These are phyloP conservation scores for Penstemon newberryi DNA, from an alignment of 257 asterid genomes.

Conservation along the genomic window DNA sequence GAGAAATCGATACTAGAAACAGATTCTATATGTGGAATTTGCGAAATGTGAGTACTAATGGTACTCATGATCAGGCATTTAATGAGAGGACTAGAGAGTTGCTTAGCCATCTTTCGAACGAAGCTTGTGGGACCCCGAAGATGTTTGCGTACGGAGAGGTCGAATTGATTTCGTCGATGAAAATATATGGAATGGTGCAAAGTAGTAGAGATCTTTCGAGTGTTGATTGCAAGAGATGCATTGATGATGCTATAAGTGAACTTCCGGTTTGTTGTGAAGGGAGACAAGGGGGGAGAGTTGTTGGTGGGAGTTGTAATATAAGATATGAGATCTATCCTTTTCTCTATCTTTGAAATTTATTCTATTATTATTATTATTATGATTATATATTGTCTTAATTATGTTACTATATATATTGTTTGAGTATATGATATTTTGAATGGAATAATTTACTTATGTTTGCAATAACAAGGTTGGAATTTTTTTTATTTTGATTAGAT, in stretches of 20 bases:
- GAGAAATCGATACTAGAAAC: slow-evolving; percentile 33
- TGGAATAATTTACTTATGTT: no score
- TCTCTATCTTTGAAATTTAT: slow-evolving; percentile 19
- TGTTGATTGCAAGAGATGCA: slow-evolving; percentile 43
- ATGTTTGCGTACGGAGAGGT: slow-evolving; percentile 37
- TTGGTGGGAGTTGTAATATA: slow-evolving; percentile 48
- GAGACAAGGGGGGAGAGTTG: slow-evolving; percentile 45
- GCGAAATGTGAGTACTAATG: slow-evolving; percentile 19
- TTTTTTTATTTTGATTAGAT: no score
- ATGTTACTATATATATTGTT: no score
- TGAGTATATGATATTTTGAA: no score
- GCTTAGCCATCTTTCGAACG: slow-evolving; percentile 22
- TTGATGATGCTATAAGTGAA: slow-evolving; percentile 37
- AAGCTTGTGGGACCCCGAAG: slow-evolving; percentile 19
- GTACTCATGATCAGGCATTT: slow-evolving; percentile 6
- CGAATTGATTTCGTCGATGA: slow-evolving; percentile 18
- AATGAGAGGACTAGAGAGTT: slow-evolving; percentile 29
- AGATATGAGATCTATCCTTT: slow-evolving; percentile 51
- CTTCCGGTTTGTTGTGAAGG: slow-evolving; percentile 40
- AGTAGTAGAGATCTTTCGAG: slow-evolving; percentile 45
- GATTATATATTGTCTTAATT: no score
- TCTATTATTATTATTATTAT: no score
- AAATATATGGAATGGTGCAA: slow-evolving; percentile 43
- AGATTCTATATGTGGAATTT: slow-evolving; percentile 36
- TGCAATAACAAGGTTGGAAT: no score